A percentile compares a stretch with the other conserved stretches of the same genome.
These are phyloP conservation scores for Nicotiana benthamiana DNA, from an alignment of 257 asterid species.

Conservation along the genomic window DNA sequence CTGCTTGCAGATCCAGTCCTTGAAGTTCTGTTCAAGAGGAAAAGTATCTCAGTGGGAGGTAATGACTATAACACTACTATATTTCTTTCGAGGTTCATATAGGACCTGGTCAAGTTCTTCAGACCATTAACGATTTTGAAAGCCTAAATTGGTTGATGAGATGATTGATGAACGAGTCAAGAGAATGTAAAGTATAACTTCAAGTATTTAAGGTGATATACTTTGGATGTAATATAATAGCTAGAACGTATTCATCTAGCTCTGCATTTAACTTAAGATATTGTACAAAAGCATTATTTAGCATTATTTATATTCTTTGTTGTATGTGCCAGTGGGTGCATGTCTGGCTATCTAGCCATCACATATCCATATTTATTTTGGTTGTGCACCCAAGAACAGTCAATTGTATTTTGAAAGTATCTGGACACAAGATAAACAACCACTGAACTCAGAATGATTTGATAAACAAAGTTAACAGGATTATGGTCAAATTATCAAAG, in stretches of 20 bases:
- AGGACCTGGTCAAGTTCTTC: not conserved
- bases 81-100: not conserved
- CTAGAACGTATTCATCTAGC: not conserved
- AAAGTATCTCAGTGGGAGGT: not conserved
- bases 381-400: too few species aligned
- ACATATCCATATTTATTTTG: too few species aligned
- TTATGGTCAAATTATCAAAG: not conserved
- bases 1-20: slow-evolving; percentile 78
- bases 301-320: too few species aligned
- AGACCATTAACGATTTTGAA: not conserved
- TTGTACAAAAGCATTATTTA: too few species aligned
- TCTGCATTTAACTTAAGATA: not conserved
- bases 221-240: not conserved
- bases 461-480: not conserved
- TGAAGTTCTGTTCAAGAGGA: slow-evolving; percentile 48
- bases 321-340: too few species aligned
- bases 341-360: too few species aligned
- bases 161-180: not conserved
- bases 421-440: too few species aligned
- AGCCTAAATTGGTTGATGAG: not conserved
- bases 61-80: not conserved
- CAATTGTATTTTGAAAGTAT: too few species aligned
- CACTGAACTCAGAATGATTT: too few species aligned
- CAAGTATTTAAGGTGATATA: not conserved
- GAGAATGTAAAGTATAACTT: not conserved